Evolutionary conservation across 176 grass and related monocot genomes (phyloP), one percentile per base, ranked within the genome.

Genomic region (Bolboschoenus planiculmis): DNA sequence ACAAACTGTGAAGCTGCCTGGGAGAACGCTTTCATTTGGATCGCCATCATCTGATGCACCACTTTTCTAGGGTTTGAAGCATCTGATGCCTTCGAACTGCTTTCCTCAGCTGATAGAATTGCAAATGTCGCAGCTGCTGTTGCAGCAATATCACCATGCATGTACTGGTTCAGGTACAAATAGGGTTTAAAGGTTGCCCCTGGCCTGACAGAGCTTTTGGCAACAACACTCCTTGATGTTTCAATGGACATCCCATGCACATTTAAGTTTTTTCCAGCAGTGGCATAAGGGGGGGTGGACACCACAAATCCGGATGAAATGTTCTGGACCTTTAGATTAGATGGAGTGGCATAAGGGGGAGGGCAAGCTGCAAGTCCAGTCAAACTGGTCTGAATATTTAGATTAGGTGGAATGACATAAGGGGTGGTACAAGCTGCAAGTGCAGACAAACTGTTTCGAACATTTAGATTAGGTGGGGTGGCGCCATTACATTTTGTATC

Each of bases 11-110:
- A 62, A 2, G 91, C 85, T 78, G 92, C 92, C 87, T 79, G 42
- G 61, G 89, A 91, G 87, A 99, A 99, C 79, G 96, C 96, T 85
- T 99, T 99, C 86, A 95, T 62, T 88, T 99, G 92, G 78, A 99
- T 72, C 56, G 83, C 68, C 59, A 85, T 83, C 42, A 86, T 83
- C 0, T 89, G 87, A 74, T 79, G 82, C 55, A 84, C 77, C 55
- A 64, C 91, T 83, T 95, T 99, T 62, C 87, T 82, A 59, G 48
- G 56, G 46, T 99, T 95, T 72, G 91, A 84, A 36, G 60, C 33
- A 82, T 73, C n/a, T 83, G 88, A 85, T 46, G 87, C 84, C 78
- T 92, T 84, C 53, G 86, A 84, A 47, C 88, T 91, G 71, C 93
- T 87, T 87, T 99, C 96, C 81, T 93, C 92, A 64, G 87, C 81